Evolutionary conservation across 2,329 filamentous ascomycete genomes (phyloP), one percentile per base, ranked within the genome.

Genomic region (Colletotrichum siamense): DNA sequence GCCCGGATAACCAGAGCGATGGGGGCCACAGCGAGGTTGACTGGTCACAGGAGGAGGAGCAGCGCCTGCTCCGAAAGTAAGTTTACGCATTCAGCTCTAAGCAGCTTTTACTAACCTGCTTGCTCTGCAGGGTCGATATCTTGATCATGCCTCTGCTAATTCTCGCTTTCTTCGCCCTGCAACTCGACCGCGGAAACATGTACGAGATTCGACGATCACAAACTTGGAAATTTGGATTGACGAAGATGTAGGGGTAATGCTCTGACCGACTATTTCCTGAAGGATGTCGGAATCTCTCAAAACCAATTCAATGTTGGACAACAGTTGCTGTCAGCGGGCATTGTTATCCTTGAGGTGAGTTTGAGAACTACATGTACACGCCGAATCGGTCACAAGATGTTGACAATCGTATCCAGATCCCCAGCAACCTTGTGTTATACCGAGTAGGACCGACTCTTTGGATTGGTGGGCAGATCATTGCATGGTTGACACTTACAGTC

Each of bases 281-380:
- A 85, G 24, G 89, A 91, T 78, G 84, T 91, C 24, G 82, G 84
- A 18, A 86, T 91, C 76, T 86, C 85, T 4, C 88, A 89, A 7
- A 86, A 90, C 74, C 86, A 90, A 77, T 87, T 90, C 81, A 91
- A 91, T 64, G 81, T 89, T 36, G 89, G 89, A 6, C 86, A 88
- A 28, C 88, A 89, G 75, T 82, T 91, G 73, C 82, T 91, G 2
- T 89, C 88, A 0, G 83, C 88, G 2, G 87, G 87, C 5, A 89
- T 89, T 49, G 87, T 89, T 5, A 79, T 89, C 6, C 81, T 84
- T 15, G 85, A 89, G 75, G 81, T 82, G 44, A 32, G 76, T 39
- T 28, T 9, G 26, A 1, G n/a, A 36, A 22, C 18, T 9, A 66
- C 22, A 26, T 30, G 7, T 63, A 34, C 8, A 15, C 5, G 12